Evolutionary conservation across 345 rosid genomes (phyloP).

Genomic region (Eucalyptus marginata): DNA sequence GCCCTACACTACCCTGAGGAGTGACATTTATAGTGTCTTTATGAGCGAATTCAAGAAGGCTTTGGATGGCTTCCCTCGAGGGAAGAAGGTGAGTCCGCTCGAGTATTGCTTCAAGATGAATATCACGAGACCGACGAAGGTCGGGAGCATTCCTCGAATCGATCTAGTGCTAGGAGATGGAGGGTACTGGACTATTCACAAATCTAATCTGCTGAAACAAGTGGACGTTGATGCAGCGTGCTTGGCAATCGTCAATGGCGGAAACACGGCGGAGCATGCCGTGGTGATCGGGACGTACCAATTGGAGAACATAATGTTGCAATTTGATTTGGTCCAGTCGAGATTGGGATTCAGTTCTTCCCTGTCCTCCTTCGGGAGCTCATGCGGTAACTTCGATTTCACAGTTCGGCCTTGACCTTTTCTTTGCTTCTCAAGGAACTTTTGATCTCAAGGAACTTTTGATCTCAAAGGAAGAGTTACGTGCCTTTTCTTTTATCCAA

Average conservation of each 20-base stretch:
- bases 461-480: not conserved
- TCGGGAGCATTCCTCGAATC: not conserved
- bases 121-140: not conserved
- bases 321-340: slow-evolving; percentile 10
- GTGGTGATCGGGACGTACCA: slow-evolving; percentile 19
- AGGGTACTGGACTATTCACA: not conserved
- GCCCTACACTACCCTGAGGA: not conserved
- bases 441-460: not conserved
- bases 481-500: not conserved
- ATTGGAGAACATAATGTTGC: slow-evolving; percentile 17
- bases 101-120: not conserved
- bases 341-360: slow-evolving; percentile 22
- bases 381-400: not conserved
- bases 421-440: not conserved
- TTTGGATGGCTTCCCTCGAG: not conserved
- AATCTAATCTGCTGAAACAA: not conserved
- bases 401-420: not conserved
- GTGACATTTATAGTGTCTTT: not conserved
- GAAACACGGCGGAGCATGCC: not conserved
- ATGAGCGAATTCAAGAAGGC: not conserved
- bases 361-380: not conserved
- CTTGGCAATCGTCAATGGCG: not conserved
- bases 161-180: not conserved
- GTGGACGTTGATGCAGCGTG: not conserved
- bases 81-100: not conserved